phyloP scores from a whole-genome alignment of 345 rosid species.

The Dovyalis caffra region DNA sequence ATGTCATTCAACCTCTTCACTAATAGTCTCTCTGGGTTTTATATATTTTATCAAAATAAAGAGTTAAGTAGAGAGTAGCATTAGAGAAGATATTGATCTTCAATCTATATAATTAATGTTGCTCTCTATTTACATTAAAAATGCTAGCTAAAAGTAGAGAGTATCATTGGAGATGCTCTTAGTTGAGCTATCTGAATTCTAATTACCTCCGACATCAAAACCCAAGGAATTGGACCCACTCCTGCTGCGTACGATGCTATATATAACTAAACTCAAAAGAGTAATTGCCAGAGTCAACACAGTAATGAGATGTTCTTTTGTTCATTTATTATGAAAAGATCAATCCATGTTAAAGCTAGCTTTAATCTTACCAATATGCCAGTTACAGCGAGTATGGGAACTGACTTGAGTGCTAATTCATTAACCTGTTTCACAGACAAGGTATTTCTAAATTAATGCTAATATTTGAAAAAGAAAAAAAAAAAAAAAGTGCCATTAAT shows the following conservation, averaged over 20 bases:
- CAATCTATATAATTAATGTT: no score
- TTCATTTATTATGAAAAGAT: not conserved
- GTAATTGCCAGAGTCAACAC: not conserved
- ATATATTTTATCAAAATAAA: no score
- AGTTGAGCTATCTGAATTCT: no score
- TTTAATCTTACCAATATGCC: conserved; percentile 68
- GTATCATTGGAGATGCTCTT: no score
- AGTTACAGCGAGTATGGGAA: conserved; percentile 69
- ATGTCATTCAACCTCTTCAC: no score
- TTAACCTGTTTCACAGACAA: conserved; percentile 40
- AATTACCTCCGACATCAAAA: conserved; percentile 39
- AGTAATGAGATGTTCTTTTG: not conserved
- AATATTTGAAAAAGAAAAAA: not conserved
- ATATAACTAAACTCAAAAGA: conserved; percentile 19
- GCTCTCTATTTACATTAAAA: no score
- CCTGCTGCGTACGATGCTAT: conserved; percentile 43
- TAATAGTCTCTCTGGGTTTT: no score
- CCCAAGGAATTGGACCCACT: conserved; percentile 57
- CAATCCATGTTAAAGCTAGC: not conserved
- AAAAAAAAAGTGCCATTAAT: no score
- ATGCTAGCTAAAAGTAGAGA: no score
- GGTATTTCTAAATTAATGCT: not conserved
- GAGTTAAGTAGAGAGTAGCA: no score
- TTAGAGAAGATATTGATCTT: no score
- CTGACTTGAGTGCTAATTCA: conserved; percentile 58